Base-by-base conservation (phyloP, 2,329 filamentous ascomycete species). In the Myriangium duriaei region DNA sequence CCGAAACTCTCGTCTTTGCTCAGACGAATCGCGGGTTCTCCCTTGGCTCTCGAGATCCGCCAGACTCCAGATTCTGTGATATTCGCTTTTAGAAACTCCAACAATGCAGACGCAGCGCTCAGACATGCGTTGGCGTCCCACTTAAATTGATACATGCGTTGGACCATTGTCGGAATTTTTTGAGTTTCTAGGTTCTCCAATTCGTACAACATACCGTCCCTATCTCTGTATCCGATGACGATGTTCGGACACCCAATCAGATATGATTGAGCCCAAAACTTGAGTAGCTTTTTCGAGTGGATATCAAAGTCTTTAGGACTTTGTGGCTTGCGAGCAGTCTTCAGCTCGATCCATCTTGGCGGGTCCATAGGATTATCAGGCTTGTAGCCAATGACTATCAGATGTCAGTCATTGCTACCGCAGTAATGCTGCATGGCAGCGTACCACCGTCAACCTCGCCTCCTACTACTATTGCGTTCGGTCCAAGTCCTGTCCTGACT, bases 251-350 rank as follows among this genome's bases (percentile, higher is more conserved):
- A 34, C 40, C 42, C 88, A 2, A 98, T 76, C 2, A 98, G 68
- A 54, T 94, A 98, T 0, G 83, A 93, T 58, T 96, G 91, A 11
- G 88, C 84, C 91, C 91, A 98, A 62, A 88, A 94, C 53, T 92
- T 92, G 18, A 55, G 50, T 60, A 96, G 70, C 57, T 96, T 96
- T 34, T 82, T 74, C 59, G 95, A 83, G 55, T 88, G 94, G 45
- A 76, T 80, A 13, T 79, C 60, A 52, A 76, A 68, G 51, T 91
- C 82, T 32, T 74, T 70, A 2, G 78, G 69, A 43, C 72, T 72
- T 36, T 68, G 67, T 16, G 45, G 41, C 14, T 49, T 45, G 4
- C 53, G 50, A n/a, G 76, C 75, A 1, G 91, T 98, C 57, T 98
- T 98, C 41, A 98, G 71, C 59, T 98, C 91, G 19, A 96, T 79